Evolutionary conservation across 2,329 filamentous ascomycete species (phyloP).

Genomic region (Trichophaea hybrida): DNA sequence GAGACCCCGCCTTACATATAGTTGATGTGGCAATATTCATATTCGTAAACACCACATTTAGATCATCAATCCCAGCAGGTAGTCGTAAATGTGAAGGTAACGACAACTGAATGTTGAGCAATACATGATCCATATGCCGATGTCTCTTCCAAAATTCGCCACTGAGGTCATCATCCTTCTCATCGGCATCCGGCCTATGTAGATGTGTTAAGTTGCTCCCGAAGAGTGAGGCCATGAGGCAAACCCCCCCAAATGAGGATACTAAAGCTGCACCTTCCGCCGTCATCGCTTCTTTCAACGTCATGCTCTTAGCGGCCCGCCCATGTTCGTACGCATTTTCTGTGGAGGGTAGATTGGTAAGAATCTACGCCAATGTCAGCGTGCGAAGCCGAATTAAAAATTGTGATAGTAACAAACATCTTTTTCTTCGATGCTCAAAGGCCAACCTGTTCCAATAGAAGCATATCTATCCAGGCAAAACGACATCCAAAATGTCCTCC

Average conservation of each 20-base stretch:
- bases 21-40: constrained; percentile 95
- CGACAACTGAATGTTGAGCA: constrained; percentile 72
- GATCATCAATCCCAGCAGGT: constrained; percentile 56
- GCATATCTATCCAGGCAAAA: constrained; percentile 86
- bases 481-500: constrained; percentile 88
- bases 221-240: constrained; percentile 77
- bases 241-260: constrained; percentile 63
- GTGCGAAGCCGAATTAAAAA: neutral
- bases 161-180: constrained; percentile 74
- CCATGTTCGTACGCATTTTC: constrained; percentile 77
- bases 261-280: constrained; percentile 59
- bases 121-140: constrained; percentile 71
- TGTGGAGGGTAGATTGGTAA: constrained; percentile 67
- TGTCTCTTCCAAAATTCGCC: constrained; percentile 95
- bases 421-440: constrained; percentile 80
- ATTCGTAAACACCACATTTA: constrained; percentile 84
- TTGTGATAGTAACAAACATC: constrained; percentile 43
- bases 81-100: constrained; percentile 70
- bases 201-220: constrained; percentile 83
- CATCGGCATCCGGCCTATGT: constrained; percentile 68
- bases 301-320: constrained; percentile 55
- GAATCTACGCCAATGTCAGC: constrained; percentile 39
- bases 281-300: constrained; percentile 54
- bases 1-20: constrained; percentile 45
- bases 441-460: constrained; percentile 94